Evolutionary conservation across 371 early-diverging fungal genomes (phyloP).

Genomic region (Batrachochytrium dendrobatidis): DNA sequence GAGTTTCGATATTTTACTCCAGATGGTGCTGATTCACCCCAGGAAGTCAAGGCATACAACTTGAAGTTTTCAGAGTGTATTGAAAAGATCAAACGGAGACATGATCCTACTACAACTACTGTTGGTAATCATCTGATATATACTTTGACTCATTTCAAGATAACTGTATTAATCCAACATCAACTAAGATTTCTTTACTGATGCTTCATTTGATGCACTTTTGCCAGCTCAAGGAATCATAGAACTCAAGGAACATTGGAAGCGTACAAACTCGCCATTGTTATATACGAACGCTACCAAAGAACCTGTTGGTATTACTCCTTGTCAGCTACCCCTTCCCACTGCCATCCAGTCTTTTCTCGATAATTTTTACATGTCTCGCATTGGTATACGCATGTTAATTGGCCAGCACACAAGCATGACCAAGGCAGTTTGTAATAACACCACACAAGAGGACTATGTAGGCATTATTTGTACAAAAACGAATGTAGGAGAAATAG

Average conservation of each 20-base stretch:
- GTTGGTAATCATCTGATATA: constrained; percentile 46
- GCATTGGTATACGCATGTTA: constrained; percentile 96
- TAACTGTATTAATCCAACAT: too few relatives aligned
- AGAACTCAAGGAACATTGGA: constrained; percentile 75
- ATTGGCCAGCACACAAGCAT: constrained; percentile 59
- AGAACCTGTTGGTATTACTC: constrained; percentile 3
- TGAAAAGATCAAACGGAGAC: constrained; percentile 83
- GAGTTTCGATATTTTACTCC: too few relatives aligned
- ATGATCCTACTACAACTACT: constrained; percentile 90
- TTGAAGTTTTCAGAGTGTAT: constrained; percentile 74
- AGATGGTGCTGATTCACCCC: neutral
- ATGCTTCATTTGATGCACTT: neutral
- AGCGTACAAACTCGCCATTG: constrained; percentile 39
- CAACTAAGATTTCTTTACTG: too few relatives aligned
- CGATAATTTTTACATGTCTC: constrained; percentile 95
- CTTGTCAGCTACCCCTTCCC: constrained; percentile 41
- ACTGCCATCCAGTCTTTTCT: constrained; percentile 84
- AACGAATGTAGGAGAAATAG: constrained; percentile 61
- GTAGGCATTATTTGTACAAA: constrained; percentile 94
- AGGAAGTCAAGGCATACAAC: constrained; percentile 48
- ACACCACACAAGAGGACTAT: constrained; percentile 49
- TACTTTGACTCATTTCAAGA: too few relatives aligned
- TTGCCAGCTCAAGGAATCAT: constrained; percentile 80
- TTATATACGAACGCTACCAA: constrained; percentile 5
- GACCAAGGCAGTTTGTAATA: constrained; percentile 4